Conservation (phyloP, 2,329 filamentous ascomycete genomes). For the Fusarium austroafricanum region DNA sequence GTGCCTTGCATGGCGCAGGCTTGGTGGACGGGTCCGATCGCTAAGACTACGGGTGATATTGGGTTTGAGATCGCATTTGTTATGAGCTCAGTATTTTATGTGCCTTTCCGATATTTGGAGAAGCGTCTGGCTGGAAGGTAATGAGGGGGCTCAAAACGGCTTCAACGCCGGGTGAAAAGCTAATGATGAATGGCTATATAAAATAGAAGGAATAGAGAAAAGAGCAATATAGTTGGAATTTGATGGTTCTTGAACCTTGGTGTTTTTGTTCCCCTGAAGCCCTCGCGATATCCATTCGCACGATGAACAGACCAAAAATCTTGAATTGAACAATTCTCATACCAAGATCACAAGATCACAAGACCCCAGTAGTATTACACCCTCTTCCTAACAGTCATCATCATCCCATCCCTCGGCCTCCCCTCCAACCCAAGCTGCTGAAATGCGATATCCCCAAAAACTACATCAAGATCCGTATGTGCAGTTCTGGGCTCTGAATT, state of each 20-base stretch:
- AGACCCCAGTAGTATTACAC: no score
- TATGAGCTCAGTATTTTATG: conserved; percentile 59
- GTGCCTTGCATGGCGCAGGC: conserved; percentile 70
- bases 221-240: not conserved
- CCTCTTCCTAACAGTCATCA: conserved; percentile 36
- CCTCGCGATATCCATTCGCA: no score
- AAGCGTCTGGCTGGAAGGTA: conserved; percentile 49
- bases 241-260: not conserved
- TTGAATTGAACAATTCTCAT: no score
- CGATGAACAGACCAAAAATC: no score
- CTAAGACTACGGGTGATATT: conserved; percentile 70
- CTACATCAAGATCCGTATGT: conserved; percentile 43
- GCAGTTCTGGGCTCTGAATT: conserved; percentile 21
- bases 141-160: not conserved
- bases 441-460: conserved; percentile 41
- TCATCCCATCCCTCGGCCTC: conserved; percentile 38
- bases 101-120: conserved; percentile 61
- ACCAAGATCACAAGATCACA: no score
- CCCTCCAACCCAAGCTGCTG: conserved; percentile 39
- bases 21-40: conserved; percentile 72
- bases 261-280: not conserved
- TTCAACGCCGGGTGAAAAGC: conserved; percentile 12
- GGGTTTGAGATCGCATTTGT: conserved; percentile 73
- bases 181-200: conserved; percentile 12
- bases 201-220: conserved; percentile 21